Evolutionary conservation across 2,329 filamentous ascomycete species (phyloP).

Genomic region (Colletotrichum sp.): DNA sequence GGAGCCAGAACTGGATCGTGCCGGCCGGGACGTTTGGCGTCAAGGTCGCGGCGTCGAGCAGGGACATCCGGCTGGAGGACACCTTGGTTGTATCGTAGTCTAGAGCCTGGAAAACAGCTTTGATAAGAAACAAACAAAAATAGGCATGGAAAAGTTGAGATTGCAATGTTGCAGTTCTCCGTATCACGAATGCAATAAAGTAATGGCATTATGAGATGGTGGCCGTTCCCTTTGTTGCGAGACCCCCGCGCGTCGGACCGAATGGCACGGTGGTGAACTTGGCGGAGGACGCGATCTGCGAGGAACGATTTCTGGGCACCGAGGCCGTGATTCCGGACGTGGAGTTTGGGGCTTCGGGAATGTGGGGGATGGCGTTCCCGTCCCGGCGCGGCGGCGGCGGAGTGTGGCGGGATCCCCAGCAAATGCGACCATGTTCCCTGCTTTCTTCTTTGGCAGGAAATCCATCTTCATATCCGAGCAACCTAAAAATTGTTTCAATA

Average conservation of each 20-base stretch:
- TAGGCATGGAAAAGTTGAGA: background rate
- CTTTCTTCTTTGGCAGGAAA: background rate
- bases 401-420: background rate
- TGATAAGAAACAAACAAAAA: background rate
- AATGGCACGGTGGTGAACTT: background rate
- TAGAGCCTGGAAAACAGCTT: background rate
- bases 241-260: background rate
- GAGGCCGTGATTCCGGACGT: background rate
- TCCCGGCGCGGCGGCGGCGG: background rate
- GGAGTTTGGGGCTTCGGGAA: background rate
- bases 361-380: conserved; percentile 1
- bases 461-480: background rate
- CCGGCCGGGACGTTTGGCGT: conserved; percentile 48
- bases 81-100: background rate
- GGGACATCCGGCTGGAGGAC: conserved; percentile 47
- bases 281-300: background rate
- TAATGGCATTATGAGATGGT: background rate
- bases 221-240: background rate
- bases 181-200: background rate
- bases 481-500: background rate
- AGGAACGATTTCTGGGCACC: background rate
- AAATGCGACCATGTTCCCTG: background rate
- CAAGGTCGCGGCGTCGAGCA: conserved; percentile 49
- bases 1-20: conserved; percentile 63
- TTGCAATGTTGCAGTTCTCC: background rate